These are phyloP conservation scores for Nyssa sinensis DNA, from an alignment of 148 eudicot species.

Conservation along the genomic window DNA sequence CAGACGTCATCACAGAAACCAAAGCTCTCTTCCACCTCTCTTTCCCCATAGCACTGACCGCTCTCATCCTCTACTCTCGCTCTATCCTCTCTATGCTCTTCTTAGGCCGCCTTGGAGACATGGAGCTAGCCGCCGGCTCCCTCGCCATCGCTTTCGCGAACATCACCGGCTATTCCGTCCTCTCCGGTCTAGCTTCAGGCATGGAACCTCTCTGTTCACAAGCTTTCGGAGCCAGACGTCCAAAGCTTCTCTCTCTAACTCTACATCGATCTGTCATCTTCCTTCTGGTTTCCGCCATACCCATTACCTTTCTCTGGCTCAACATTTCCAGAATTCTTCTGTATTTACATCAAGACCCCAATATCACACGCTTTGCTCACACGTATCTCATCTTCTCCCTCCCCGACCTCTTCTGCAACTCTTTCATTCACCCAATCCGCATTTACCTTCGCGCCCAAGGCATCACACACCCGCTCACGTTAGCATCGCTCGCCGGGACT, in stretches of 20 bases:
- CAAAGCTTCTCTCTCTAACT: constrained; percentile 55
- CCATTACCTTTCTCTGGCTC: constrained; percentile 56
- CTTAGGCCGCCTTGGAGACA: constrained; percentile 51
- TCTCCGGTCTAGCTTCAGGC: constrained; percentile 68
- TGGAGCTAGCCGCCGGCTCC: constrained; percentile 60
- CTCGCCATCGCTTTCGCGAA: constrained; percentile 69
- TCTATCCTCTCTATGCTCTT: constrained; percentile 60
- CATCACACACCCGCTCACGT: constrained; percentile 66
- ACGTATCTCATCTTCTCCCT: constrained; percentile 50
- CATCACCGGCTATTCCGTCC: constrained; percentile 76
- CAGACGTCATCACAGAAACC: constrained; percentile 30
- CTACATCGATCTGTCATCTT: constrained; percentile 64
- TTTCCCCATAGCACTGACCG: constrained; percentile 47
- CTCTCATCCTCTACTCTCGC: constrained; percentile 47
- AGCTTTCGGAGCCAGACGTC: constrained; percentile 67
- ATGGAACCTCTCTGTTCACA: constrained; percentile 85
- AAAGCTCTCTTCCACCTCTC: constrained; percentile 35
- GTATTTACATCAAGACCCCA: constrained; percentile 44
- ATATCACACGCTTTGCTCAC: constrained; percentile 45
- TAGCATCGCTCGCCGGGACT: constrained; percentile 59
- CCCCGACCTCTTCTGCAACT: constrained; percentile 64
- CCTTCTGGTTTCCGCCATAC: constrained; percentile 41
- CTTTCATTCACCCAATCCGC: constrained; percentile 60
- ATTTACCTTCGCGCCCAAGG: constrained; percentile 89
- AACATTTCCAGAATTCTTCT: constrained; percentile 37